phyloP scores from a whole-genome alignment of 1,284 basidiomycete genomes.

The Lignosus rhinocerotis region DNA sequence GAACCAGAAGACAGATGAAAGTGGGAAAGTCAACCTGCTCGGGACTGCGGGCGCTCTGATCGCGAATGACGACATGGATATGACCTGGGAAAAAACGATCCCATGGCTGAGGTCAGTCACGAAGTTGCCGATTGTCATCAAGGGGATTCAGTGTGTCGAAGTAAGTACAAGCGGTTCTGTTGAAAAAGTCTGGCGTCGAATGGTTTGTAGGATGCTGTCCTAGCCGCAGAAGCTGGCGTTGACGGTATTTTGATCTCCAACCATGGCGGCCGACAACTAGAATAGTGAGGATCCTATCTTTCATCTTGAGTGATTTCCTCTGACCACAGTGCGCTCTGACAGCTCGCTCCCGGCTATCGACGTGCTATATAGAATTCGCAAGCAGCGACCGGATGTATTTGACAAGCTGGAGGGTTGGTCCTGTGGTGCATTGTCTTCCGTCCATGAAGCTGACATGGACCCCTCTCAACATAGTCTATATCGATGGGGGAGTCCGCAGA shows the following conservation, averaged over 20 bases:
- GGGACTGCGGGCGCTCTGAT: constrained; percentile 70
- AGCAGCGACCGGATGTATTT: constrained; percentile 77
- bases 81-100: constrained; percentile 75
- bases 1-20: constrained; percentile 34
- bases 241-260: constrained; percentile 91
- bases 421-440: background rate
- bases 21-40: constrained; percentile 41
- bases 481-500: constrained; percentile 85
- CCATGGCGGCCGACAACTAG: constrained; percentile 88
- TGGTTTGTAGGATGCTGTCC: constrained; percentile 67
- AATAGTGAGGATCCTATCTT: constrained; percentile 52
- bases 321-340: constrained; percentile 2
- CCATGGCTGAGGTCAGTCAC: constrained; percentile 79
- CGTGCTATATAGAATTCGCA: constrained; percentile 72
- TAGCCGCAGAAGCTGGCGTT: constrained; percentile 85
- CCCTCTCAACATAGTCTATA: constrained; percentile 59
- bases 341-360: constrained; percentile 75
- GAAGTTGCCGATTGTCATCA: constrained; percentile 81
- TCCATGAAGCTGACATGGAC: background rate
- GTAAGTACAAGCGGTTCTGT: constrained; percentile 35
- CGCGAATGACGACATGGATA: constrained; percentile 63
- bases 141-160: constrained; percentile 81
- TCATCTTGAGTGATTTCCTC: background rate
- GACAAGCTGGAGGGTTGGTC: constrained; percentile 61
- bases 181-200: background rate